Percentiles rank a stretch among this genome's conserved stretches.
phyloP scores from a whole-genome alignment of 1,284 basidiomycete genomes.

The Schizopora paradoxa region DNA sequence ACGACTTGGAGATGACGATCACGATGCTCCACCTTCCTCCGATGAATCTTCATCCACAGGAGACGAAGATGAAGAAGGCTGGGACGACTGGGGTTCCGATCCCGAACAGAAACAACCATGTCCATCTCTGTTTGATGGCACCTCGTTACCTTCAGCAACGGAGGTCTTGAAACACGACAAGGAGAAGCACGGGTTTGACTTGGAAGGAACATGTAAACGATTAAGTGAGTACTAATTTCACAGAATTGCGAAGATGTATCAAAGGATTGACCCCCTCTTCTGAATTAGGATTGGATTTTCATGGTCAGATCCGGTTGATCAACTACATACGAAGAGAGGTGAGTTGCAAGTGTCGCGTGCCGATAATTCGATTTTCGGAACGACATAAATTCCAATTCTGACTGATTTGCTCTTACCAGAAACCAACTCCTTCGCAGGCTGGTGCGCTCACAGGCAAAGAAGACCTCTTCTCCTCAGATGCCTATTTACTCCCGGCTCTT shows the following conservation, averaged over 20 bases:
- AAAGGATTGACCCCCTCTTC: constrained; percentile 19
- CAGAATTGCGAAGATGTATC: no score
- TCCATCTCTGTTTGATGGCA: constrained; percentile 78
- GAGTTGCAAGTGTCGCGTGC: background rate
- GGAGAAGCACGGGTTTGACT: constrained; percentile 54
- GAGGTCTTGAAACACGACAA: constrained; percentile 67
- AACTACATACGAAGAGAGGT: constrained; percentile 82
- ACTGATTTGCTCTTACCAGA: no score
- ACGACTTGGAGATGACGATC: no score
- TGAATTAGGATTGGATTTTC: constrained; percentile 49
- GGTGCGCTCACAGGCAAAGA: constrained; percentile 50
- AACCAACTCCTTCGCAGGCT: constrained; percentile 42
- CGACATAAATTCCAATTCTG: background rate
- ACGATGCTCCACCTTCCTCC: constrained; percentile 3
- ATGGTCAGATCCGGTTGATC: constrained; percentile 74
- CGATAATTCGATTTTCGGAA: constrained; percentile 11
- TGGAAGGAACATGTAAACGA: constrained; percentile 43
- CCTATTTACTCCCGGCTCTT: constrained; percentile 72
- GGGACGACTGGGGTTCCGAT: constrained; percentile 80
- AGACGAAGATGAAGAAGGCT: constrained; percentile 61
- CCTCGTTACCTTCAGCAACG: constrained; percentile 51
- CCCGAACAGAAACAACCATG: constrained; percentile 51
- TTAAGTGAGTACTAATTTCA: constrained; percentile 48
- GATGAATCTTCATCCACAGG: constrained; percentile 12
- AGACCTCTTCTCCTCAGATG: constrained; percentile 64